Evolutionary conservation across 2,329 filamentous ascomycete genomes (phyloP).

Genomic region (Epichloe hybrida): DNA sequence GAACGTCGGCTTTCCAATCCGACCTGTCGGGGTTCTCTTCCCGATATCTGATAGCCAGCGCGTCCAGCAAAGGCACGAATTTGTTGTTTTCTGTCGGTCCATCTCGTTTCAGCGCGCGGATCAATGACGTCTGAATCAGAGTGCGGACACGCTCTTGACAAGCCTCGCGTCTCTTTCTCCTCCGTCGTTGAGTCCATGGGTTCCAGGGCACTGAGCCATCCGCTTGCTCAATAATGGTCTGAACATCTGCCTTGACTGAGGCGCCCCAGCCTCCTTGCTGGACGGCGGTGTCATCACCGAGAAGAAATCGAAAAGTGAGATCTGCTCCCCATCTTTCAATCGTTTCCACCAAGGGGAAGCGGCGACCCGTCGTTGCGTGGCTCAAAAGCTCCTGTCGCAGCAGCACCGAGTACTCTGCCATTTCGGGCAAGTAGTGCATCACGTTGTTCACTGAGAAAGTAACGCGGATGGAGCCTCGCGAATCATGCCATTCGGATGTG

Average conservation of each 20-base stretch:
- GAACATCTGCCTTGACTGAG: not conserved
- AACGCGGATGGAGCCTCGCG: not conserved
- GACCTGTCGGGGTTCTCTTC: not conserved
- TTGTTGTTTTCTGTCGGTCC: not conserved
- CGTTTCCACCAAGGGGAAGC: not conserved
- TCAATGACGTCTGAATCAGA: not conserved
- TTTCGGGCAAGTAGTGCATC: constrained; percentile 1
- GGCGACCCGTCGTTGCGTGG: not conserved
- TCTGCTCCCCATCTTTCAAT: constrained; percentile 1
- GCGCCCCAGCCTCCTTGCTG: not conserved
- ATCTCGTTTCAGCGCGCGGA: not conserved
- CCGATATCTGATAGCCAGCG: not conserved
- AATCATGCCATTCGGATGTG: constrained; percentile 1
- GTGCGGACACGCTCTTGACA: not conserved
- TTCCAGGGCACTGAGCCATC: not conserved
- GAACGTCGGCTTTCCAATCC: not conserved
- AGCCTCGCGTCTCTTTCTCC: not conserved
- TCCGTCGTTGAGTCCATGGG: not conserved
- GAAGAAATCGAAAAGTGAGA: not conserved
- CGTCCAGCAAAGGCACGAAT: constrained; percentile 1
- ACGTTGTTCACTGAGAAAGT: not conserved
- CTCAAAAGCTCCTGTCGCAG: not conserved
- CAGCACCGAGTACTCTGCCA: not conserved
- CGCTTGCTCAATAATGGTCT: not conserved
- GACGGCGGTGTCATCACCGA: not conserved